A percentile compares a stretch with the other conserved stretches of the same genome.
phyloP scores from a whole-genome alignment of 352 stramenopile species.

The Phytophthora macrochlamydospora region DNA sequence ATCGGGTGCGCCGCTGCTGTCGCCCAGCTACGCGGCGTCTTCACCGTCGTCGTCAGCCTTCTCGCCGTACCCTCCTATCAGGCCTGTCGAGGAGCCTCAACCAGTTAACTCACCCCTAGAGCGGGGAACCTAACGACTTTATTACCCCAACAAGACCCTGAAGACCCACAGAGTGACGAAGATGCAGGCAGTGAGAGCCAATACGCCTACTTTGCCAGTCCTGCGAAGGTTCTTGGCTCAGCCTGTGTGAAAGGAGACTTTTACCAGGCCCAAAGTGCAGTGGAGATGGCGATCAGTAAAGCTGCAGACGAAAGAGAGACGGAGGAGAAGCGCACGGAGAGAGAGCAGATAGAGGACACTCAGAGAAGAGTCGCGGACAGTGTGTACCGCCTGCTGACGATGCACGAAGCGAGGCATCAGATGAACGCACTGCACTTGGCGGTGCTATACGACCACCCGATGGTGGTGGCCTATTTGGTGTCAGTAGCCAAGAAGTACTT shows the following conservation, averaged over 20 bases:
- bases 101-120: conserved; percentile 14
- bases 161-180: conserved; percentile 24
- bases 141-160: conserved; percentile 14
- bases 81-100: conserved; percentile 2
- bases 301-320: conserved; percentile 28
- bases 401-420: conserved; percentile 67
- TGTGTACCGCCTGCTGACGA: conserved; percentile 63
- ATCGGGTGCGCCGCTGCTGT: conserved; percentile 34
- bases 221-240: conserved; percentile 66
- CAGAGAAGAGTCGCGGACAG: conserved; percentile 28
- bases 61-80: conserved; percentile 40
- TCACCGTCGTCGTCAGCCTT: conserved; percentile 49
- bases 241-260: conserved; percentile 82
- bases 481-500: conserved; percentile 54
- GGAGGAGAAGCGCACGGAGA: conserved; percentile 22
- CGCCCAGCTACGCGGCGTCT: conserved; percentile 49
- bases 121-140: conserved; percentile 21
- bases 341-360: conserved; percentile 1
- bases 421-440: conserved; percentile 81
- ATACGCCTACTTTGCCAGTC: conserved; percentile 63
- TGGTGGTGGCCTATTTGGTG: conserved; percentile 64
- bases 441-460: conserved; percentile 77
- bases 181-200: conserved; percentile 35
- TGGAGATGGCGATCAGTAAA: conserved; percentile 62
- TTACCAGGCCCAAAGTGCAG: conserved; percentile 65